Conservation (phyloP, 306 rosid genomes). For the Lathyrus sativus region DNA sequence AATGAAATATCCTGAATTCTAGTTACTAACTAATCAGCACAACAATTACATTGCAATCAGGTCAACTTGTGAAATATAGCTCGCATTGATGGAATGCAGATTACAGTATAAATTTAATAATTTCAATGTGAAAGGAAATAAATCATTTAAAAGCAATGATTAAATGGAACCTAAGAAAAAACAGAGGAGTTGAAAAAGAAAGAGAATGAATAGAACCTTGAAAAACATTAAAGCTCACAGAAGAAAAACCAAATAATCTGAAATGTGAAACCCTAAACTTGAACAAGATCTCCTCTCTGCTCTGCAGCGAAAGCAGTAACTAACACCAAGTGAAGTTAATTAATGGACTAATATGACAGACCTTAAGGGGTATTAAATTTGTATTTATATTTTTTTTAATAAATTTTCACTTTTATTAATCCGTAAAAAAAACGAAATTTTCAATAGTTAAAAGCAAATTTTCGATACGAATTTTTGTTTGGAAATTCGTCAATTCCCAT, state of each 20-base stretch:
- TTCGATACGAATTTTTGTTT: too few relatives aligned
- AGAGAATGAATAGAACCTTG: neutral
- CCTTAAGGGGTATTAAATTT: too few relatives aligned
- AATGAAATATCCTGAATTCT: neutral
- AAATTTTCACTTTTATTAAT: too few relatives aligned
- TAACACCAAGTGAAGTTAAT: neutral
- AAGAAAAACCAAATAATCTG: neutral
- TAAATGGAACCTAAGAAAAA: neutral
- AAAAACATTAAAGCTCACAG: neutral
- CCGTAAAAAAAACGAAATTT: too few relatives aligned
- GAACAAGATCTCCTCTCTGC: neutral
- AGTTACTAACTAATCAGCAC: neutral
- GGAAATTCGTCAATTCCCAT: too few relatives aligned
- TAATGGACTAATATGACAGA: neutral
- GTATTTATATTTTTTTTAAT: too few relatives aligned
- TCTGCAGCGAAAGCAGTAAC: neutral
- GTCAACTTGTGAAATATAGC: neutral
- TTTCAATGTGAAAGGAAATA: neutral
- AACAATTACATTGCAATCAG: neutral
- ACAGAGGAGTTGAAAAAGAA: neutral
- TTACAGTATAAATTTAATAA: neutral
- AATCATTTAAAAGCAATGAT: neutral
- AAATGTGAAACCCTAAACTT: neutral
- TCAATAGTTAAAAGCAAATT: too few relatives aligned
- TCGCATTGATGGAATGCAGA: neutral